These are phyloP conservation scores for Alloteropsis angusta DNA, from an alignment of 202 grass and related monocot species.

Conservation along the genomic window DNA sequence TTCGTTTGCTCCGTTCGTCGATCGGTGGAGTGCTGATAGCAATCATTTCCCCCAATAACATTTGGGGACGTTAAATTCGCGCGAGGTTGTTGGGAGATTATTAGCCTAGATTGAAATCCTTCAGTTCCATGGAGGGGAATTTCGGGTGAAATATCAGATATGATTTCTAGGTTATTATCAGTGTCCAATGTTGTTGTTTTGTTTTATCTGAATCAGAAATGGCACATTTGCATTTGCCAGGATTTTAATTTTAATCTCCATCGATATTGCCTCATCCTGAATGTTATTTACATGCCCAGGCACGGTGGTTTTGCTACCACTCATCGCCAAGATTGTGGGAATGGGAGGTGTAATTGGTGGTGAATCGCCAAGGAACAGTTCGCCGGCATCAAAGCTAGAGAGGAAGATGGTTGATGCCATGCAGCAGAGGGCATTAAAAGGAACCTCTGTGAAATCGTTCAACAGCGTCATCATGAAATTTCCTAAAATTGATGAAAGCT, in stretches of 20 bases:
- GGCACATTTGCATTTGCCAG: background rate
- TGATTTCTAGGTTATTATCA: background rate
- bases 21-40: background rate
- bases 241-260: background rate
- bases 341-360: constrained; percentile 73
- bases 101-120: background rate
- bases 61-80: background rate
- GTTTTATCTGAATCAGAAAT: background rate
- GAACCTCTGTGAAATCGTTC: constrained; percentile 85
- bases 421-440: constrained; percentile 64
- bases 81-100: background rate
- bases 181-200: background rate
- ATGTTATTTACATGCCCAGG: constrained; percentile 17
- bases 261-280: background rate
- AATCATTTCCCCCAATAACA: background rate
- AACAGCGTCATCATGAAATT: constrained; percentile 93
- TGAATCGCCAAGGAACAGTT: constrained; percentile 39
- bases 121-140: background rate
- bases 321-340: background rate
- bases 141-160: background rate
- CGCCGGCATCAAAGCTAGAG: constrained; percentile 74
- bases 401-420: constrained; percentile 96
- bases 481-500: constrained; percentile 83
- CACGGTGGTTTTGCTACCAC: background rate
- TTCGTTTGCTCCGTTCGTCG: background rate